Conservation (phyloP, 805 yeast genomes). For the Yarrowia divulgata region DNA sequence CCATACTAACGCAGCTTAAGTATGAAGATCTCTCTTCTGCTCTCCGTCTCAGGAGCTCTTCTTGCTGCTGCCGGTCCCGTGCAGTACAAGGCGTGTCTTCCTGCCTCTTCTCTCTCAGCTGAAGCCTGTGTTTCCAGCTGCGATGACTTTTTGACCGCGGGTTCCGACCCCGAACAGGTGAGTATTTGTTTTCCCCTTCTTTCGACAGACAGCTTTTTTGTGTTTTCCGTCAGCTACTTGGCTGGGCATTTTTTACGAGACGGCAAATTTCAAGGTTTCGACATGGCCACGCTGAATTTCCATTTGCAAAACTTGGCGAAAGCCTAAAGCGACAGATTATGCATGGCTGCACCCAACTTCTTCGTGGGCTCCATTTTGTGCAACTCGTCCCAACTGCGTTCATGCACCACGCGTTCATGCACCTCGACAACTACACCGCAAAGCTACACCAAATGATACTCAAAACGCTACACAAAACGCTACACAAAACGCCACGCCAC, state of each 20-base stretch:
- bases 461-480: too few relatives aligned
- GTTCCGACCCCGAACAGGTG: slow-evolving; percentile 27
- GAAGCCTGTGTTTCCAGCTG: slow-evolving; percentile 13
- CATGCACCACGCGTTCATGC: too few relatives aligned
- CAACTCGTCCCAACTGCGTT: too few relatives aligned
- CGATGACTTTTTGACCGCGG: slow-evolving; percentile 6
- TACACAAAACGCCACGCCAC: too few relatives aligned
- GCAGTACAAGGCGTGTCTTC: slow-evolving; percentile 19
- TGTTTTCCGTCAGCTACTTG: background rate
- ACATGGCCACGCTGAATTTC: background rate
- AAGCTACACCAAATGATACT: too few relatives aligned
- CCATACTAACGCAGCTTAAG: slow-evolving; percentile 23
- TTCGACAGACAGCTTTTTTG: background rate
- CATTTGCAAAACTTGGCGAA: background rate
- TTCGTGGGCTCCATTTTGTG: background rate
- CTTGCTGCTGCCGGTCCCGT: slow-evolving; percentile 32
- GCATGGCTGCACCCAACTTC: background rate
- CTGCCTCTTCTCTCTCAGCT: slow-evolving; percentile 13
- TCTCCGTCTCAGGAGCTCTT: slow-evolving; percentile 23
- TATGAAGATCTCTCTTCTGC: slow-evolving; percentile 34
- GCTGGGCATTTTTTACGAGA: slow-evolving; percentile 13
- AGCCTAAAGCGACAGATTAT: slow-evolving; percentile 1
- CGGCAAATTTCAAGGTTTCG: background rate
- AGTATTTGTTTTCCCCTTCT: slow-evolving; percentile 6
- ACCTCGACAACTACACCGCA: too few relatives aligned